A percentile compares a stretch with the other conserved stretches of the same genome.
These are phyloP conservation scores for Anethum foeniculum DNA, from an alignment of 140 eudicot species.

Conservation along the genomic window DNA sequence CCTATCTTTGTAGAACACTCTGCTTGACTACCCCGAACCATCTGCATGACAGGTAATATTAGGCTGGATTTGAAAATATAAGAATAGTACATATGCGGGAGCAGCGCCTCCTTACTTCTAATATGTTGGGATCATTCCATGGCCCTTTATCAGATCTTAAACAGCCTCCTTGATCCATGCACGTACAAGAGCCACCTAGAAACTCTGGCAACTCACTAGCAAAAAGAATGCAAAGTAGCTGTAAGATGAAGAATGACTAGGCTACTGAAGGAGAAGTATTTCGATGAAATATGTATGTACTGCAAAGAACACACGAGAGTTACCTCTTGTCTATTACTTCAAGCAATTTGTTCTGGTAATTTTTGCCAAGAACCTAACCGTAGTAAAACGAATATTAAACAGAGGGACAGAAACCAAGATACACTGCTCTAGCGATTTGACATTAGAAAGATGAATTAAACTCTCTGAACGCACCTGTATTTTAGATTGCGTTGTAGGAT, in stretches of 20 bases:
- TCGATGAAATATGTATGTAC: background rate
- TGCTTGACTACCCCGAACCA: conserved; percentile 37
- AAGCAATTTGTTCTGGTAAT: conserved; percentile 52
- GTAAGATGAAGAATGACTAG: conserved; percentile 2
- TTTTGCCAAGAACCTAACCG: conserved; percentile 54
- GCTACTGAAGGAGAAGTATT: conserved; percentile 1
- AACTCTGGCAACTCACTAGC: conserved; percentile 72
- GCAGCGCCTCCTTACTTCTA: conserved; percentile 21
- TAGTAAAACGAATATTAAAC: background rate
- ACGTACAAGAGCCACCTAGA: conserved; percentile 70
- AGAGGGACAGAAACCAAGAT: background rate
- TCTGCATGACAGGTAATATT: conserved; percentile 25
- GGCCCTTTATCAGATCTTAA: conserved; percentile 84
- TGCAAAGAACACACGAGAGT: background rate
- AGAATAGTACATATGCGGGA: background rate
- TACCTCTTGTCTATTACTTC: conserved; percentile 72
- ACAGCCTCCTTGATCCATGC: conserved; percentile 65
- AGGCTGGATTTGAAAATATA: background rate
- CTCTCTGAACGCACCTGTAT: conserved; percentile 38
- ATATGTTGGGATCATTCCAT: conserved; percentile 55
- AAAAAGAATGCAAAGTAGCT: background rate
- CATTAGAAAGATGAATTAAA: background rate
- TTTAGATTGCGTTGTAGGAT: conserved; percentile 59
- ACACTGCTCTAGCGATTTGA: background rate
- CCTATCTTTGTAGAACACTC: conserved; percentile 34